These are phyloP conservation scores for Phytophthora sp. DNA, from an alignment of 352 stramenopile genomes.

Conservation along the genomic window DNA sequence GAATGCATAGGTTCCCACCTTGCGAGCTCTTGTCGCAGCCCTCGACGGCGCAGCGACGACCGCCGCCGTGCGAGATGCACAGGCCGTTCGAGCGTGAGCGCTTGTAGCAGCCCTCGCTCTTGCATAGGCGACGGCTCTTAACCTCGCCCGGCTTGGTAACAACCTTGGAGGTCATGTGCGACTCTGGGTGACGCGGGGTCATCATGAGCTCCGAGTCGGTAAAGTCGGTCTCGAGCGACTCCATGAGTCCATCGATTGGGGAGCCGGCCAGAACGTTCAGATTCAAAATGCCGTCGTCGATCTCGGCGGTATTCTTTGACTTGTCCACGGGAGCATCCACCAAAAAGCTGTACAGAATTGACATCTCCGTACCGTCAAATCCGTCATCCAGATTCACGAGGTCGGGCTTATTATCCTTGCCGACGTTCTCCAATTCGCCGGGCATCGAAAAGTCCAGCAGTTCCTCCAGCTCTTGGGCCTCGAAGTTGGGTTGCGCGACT, in stretches of 20 bases:
- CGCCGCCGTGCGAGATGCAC: conserved; percentile 87
- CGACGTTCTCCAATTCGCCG: conserved; percentile 50
- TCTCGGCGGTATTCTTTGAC: conserved; percentile 53
- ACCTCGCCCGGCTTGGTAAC: conserved; percentile 22
- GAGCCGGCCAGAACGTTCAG: conserved; percentile 73
- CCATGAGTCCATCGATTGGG: conserved; percentile 74
- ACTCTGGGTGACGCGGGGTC: conserved; percentile 39
- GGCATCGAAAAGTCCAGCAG: conserved; percentile 81
- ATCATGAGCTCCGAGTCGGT: conserved; percentile 79
- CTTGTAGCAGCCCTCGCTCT: conserved; percentile 83
- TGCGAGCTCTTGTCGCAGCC: conserved; percentile 85
- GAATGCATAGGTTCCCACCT: conserved; percentile 85
- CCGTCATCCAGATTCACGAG: conserved; percentile 80
- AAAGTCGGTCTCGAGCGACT: conserved; percentile 73
- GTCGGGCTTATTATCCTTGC: conserved; percentile 81
- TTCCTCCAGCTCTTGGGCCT: conserved; percentile 75
- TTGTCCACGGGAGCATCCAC: conserved; percentile 79
- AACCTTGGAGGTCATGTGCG: conserved; percentile 21
- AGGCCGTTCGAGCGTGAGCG: conserved; percentile 85
- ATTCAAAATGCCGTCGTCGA: conserved; percentile 78
- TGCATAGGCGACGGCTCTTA: conserved; percentile 68
- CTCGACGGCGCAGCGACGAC: conserved; percentile 75
- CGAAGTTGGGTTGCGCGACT: conserved; percentile 47
- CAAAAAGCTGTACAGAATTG: conserved; percentile 88
- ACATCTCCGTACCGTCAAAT: conserved; percentile 88